Percentiles rank a stretch among this genome's conserved stretches.
Evolutionary conservation across 768 basidiomycete genomes (phyloP).

Genomic region (Termitomyces sp.): DNA sequence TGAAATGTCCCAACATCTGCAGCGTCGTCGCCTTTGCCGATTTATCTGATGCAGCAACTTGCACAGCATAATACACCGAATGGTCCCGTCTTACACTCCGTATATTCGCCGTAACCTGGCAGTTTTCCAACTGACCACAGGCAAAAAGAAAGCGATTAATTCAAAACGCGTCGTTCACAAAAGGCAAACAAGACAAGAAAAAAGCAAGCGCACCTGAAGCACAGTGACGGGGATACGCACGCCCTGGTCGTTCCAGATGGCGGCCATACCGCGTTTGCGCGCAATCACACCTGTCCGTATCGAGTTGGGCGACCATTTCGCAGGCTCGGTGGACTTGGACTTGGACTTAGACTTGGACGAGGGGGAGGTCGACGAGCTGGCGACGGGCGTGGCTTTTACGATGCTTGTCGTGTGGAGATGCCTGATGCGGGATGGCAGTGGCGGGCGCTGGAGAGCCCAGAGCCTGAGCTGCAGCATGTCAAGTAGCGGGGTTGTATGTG

Average conservation of each 20-base stretch:
- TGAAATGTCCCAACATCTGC: slow-evolving; percentile 88
- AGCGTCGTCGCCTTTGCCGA: slow-evolving; percentile 65
- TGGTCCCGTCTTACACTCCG: slow-evolving; percentile 56
- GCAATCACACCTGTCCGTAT: slow-evolving; percentile 91
- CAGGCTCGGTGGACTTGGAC: slow-evolving; percentile 18
- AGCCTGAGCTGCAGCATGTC: slow-evolving; percentile 43
- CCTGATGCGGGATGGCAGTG: slow-evolving; percentile 24
- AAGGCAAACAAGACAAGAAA: neutral
- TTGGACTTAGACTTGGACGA: slow-evolving; percentile 16
- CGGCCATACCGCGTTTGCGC: slow-evolving; percentile 93
- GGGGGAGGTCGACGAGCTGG: slow-evolving; percentile 24
- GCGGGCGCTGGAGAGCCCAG: slow-evolving; percentile 38
- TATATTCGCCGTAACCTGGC: slow-evolving; percentile 83
- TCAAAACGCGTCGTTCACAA: neutral
- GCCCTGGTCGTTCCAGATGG: slow-evolving; percentile 88
- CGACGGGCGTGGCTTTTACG: slow-evolving; percentile 23
- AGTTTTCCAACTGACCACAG: slow-evolving; percentile 64
- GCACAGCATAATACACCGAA: slow-evolving; percentile 85
- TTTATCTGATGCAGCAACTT: slow-evolving; percentile 81
- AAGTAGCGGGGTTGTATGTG: neutral
- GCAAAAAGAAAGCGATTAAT: neutral
- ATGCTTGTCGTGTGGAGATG: slow-evolving; percentile 37
- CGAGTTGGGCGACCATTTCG: slow-evolving; percentile 82
- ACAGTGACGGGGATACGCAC: slow-evolving; percentile 87
- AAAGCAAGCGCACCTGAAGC: slow-evolving; percentile 61